phyloP scores from a whole-genome alignment of 2,329 filamentous ascomycete genomes.

The Neospermospora avenae region DNA sequence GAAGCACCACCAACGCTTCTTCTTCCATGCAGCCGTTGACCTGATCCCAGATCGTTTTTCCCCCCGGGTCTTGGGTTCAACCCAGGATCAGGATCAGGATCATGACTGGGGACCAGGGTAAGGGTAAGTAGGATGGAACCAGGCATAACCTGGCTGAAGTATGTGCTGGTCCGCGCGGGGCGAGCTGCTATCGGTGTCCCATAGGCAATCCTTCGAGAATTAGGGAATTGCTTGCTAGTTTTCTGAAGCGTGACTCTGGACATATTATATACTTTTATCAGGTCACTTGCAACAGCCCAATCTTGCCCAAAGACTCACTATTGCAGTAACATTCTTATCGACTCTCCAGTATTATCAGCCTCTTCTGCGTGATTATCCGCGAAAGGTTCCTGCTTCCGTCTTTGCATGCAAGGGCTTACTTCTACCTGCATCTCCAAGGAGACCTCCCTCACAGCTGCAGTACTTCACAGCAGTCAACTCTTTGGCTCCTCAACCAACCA shows the following conservation, averaged over 20 bases:
- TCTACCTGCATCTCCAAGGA: slow-evolving; percentile 18
- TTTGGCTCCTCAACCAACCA: slow-evolving; percentile 6
- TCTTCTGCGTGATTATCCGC: slow-evolving; percentile 13
- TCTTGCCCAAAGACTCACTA: slow-evolving; percentile 1
- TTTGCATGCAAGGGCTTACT: slow-evolving; percentile 19
- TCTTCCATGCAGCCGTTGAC: neutral
- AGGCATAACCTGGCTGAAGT: neutral
- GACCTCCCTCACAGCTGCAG: slow-evolving; percentile 12
- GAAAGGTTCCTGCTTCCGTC: slow-evolving; percentile 24
- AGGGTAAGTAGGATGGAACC: neutral
- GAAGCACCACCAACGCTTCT: neutral
- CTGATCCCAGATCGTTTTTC: neutral
- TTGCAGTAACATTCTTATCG: neutral
- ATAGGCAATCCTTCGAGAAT: slow-evolving; percentile 13
- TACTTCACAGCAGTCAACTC: slow-evolving; percentile 3
- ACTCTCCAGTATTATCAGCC: neutral
- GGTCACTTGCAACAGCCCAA: neutral
- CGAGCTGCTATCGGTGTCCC: slow-evolving; percentile 15
- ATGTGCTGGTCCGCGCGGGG: slow-evolving; percentile 14
- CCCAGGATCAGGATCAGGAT: neutral
- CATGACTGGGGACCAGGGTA: neutral
- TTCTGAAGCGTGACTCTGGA: neutral
- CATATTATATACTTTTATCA: neutral
- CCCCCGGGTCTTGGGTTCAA: slow-evolving; percentile 3
- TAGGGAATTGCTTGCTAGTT: slow-evolving; percentile 1